Evolutionary conservation across 2,329 filamentous ascomycete genomes (phyloP).

Genomic region (Xylaria sp.): DNA sequence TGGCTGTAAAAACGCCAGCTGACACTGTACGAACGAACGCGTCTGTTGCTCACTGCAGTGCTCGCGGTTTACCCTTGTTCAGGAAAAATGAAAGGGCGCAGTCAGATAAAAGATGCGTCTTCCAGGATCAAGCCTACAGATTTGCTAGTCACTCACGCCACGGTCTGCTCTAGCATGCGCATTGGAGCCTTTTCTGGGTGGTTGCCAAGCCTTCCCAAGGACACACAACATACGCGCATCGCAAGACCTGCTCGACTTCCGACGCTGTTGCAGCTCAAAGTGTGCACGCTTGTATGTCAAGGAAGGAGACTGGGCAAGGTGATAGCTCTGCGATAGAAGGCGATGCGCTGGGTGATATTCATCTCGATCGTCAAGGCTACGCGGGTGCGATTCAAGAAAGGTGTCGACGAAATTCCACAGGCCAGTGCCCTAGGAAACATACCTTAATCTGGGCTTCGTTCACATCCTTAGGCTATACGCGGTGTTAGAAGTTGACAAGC

Average conservation of each 20-base stretch:
- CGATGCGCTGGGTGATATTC: constrained; percentile 43
- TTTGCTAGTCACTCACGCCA: constrained; percentile 43
- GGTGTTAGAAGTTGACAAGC: constrained; percentile 34
- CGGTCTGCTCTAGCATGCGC: constrained; percentile 44
- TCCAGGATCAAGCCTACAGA: constrained; percentile 39
- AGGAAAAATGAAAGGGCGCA: constrained; percentile 36
- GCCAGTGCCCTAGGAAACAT: constrained; percentile 89
- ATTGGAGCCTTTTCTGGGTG: constrained; percentile 48
- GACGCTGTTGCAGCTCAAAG: constrained; percentile 48
- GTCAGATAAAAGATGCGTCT: constrained; percentile 31
- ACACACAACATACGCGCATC: constrained; percentile 58
- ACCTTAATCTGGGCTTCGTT: constrained; percentile 99
- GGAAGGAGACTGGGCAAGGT: constrained; percentile 55
- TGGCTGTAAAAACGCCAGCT: background rate
- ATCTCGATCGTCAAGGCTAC: constrained; percentile 48
- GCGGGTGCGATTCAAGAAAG: constrained; percentile 53
- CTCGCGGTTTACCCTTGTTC: constrained; percentile 55
- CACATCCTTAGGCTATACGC: constrained; percentile 86
- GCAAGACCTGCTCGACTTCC: constrained; percentile 72
- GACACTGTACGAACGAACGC: constrained; percentile 14
- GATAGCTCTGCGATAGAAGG: constrained; percentile 42
- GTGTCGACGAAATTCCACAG: constrained; percentile 79
- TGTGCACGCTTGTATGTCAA: constrained; percentile 42
- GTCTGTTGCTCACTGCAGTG: constrained; percentile 63
- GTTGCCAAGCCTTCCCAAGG: constrained; percentile 65